Evolutionary conservation across 2,329 filamentous ascomycete genomes (phyloP), one percentile per base, ranked within the genome.

Genomic region (Trichoderma sp.): DNA sequence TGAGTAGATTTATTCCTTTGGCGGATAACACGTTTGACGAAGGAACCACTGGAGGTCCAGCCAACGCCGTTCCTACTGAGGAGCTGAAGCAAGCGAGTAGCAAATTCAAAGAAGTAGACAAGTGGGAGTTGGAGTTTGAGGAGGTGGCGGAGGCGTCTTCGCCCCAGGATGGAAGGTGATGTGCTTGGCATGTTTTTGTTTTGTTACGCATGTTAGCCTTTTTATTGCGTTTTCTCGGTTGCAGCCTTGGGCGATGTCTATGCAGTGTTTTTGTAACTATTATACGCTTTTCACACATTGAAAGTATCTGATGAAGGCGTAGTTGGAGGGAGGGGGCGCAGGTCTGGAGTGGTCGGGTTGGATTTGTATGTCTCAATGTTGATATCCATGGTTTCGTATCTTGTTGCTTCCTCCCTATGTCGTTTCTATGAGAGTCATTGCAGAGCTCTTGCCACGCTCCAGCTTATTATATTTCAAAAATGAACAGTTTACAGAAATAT

Each of bases 61-160:
- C 77, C 75, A 80, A 75, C 51, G 82, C 77, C 78, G 79, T 82
- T 7, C 78, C 85, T 62, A 82, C 85, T 28, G 80, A 86, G 56
- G 89, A 90, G 82, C 82, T 92, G 73, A 88, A 87, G 80, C 83
- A 85, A 64, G 88, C 89, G 53, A 84, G 84, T 11, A 85, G 83
- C 78, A 92, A 92, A 80, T 92, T 92, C 76, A 85, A 87, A 78
- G 90, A 92, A 80, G 90, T 92, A 53, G 90, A 92, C 78, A 83
- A 86, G 80, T 92, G 90, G 89, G 85, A 90, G 80, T 81, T 92
- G 73, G 88, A 89, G 65, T 92, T 88, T 79, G 90, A 92, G 82
- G 89, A 90, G 75, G 85, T 89, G 63, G 85, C 85, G 26, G 85
- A 87, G 79, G 85, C 84, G 73, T 87, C 85, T 72, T 89, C 88